Evolutionary conservation across 1,284 basidiomycete genomes (phyloP).

Genomic region (Mixia osmundae): DNA sequence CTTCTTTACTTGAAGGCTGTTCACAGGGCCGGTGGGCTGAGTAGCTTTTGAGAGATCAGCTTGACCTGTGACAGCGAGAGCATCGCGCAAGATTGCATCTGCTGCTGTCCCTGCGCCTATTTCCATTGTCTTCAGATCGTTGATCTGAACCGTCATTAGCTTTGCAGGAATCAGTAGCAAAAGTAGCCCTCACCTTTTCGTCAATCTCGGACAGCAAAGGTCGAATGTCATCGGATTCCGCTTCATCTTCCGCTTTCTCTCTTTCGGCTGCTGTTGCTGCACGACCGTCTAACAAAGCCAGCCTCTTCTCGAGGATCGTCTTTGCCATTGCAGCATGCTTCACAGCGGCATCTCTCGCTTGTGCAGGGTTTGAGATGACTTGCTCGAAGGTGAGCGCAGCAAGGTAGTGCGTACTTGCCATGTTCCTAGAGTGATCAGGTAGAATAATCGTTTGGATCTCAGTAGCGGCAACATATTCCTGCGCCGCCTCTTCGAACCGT

Average conservation of each 20-base stretch:
- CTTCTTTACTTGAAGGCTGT: background rate
- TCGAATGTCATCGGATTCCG: constrained; percentile 13
- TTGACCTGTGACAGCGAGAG: constrained; percentile 3
- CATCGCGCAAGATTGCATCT: constrained; percentile 11
- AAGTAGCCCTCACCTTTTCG: constrained; percentile 11
- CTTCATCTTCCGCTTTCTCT: constrained; percentile 8
- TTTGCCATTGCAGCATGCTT: constrained; percentile 17
- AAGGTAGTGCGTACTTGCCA: constrained; percentile 17
- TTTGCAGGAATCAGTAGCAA: background rate
- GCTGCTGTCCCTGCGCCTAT: constrained; percentile 9
- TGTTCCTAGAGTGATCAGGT: constrained; percentile 11
- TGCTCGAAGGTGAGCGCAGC: constrained; percentile 17
- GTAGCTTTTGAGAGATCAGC: too few relatives aligned
- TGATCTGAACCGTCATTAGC: constrained; percentile 11
- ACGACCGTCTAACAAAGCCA: background rate
- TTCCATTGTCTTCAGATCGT: constrained; percentile 16
- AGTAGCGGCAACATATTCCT: constrained; percentile 14
- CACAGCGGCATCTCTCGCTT: constrained; percentile 11
- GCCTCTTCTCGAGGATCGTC: constrained; percentile 9
- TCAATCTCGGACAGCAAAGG: constrained; percentile 12
- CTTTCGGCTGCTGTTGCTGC: constrained; percentile 4
- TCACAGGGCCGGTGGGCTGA: too few relatives aligned
- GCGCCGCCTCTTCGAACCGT: constrained; percentile 14
- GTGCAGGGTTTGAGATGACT: constrained; percentile 8
- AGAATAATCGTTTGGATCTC: constrained; percentile 8